Percentiles rank a stretch among this genome's conserved stretches.
Evolutionary conservation across 2,329 filamentous ascomycete genomes (phyloP).

Genomic region (Arthrinium phaeospermum): DNA sequence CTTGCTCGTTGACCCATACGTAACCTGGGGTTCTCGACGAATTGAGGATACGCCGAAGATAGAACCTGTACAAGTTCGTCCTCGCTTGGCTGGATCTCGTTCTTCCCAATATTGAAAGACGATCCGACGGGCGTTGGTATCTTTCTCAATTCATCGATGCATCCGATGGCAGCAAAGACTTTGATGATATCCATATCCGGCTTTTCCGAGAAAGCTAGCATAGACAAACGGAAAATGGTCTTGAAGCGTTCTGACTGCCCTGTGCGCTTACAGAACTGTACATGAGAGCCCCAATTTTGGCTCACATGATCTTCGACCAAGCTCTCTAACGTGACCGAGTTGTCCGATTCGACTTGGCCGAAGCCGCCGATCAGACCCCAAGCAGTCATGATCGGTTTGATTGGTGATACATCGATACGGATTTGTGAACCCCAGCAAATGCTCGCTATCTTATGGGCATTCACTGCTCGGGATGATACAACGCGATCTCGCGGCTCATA

Average conservation of each 20-base stretch:
- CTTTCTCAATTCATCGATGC: not conserved
- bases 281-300: constrained; percentile 37
- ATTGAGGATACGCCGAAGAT: not conserved
- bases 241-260: constrained; percentile 22
- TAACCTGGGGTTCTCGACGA: not conserved
- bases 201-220: constrained; percentile 34
- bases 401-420: not conserved
- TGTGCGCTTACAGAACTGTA: constrained; percentile 31
- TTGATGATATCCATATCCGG: constrained; percentile 32
- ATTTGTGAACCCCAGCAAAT: not conserved
- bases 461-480: not conserved
- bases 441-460: constrained; percentile 24
- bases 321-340: not conserved
- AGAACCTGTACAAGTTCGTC: not conserved
- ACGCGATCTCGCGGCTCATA: not conserved
- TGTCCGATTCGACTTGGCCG: constrained; percentile 14
- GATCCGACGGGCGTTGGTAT: not conserved
- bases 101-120: not conserved
- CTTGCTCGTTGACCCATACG: not conserved
- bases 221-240: constrained; percentile 33
- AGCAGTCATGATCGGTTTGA: not conserved
- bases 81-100: not conserved
- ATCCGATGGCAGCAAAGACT: not conserved
- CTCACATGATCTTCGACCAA: constrained; percentile 23
- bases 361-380: constrained; percentile 41